Percentiles rank a stretch among this genome's conserved stretches.
These are phyloP conservation scores for Begonia fuchsioides DNA, from an alignment of 306 rosid species.

Conservation along the genomic window DNA sequence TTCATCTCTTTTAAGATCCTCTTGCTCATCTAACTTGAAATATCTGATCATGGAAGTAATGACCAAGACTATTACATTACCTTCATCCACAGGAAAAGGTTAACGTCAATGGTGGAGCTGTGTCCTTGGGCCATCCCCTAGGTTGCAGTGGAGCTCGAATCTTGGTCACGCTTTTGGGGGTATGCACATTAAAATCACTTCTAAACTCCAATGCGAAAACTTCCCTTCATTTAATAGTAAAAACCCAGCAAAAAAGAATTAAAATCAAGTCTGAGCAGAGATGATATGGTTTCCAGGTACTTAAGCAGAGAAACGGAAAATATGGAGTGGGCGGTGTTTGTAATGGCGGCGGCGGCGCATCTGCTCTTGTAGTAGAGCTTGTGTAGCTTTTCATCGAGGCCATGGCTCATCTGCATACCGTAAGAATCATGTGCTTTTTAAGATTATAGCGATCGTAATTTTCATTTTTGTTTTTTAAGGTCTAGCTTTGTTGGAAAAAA, in stretches of 20 bases:
- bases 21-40: not conserved
- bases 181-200: constrained; percentile 10
- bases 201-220: not conserved
- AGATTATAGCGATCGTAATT: not conserved
- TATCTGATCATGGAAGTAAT: too few relatives aligned
- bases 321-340: constrained; percentile 95
- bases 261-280: not conserved
- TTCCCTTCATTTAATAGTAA: not conserved
- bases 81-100: constrained; percentile 46
- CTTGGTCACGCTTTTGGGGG: constrained; percentile 92
- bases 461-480: not conserved
- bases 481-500: not conserved
- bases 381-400: constrained; percentile 13
- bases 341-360: constrained; percentile 99
- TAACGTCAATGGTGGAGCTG: constrained; percentile 93
- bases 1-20: not conserved
- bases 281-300: constrained; percentile 30
- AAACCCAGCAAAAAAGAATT: too few relatives aligned
- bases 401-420: not conserved
- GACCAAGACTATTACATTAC: not conserved
- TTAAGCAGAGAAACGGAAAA: constrained; percentile 76
- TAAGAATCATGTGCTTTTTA: not conserved
- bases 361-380: constrained; percentile 93
- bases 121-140: constrained; percentile 94
- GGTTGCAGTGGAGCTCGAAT: constrained; percentile 99